Evolutionary conservation across 2,329 filamentous ascomycete genomes (phyloP).

Genomic region (Pseudogymnoascus sp.): DNA sequence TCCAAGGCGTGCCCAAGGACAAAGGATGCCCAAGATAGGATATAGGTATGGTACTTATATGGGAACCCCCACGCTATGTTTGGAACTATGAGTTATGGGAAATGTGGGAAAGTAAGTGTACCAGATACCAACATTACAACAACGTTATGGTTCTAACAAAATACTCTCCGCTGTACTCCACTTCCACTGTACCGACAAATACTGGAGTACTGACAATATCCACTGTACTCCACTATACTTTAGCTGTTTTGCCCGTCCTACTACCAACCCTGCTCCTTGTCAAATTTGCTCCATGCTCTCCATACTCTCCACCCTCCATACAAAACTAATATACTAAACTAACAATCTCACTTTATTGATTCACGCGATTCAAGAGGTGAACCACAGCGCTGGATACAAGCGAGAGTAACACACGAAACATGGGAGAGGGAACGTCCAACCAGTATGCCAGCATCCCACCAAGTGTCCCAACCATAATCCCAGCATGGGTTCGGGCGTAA

Average conservation of each 20-base stretch:
- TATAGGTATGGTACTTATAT: not conserved
- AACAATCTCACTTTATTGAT: constrained; percentile 3
- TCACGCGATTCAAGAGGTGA: constrained; percentile 1
- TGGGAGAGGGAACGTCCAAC: not conserved
- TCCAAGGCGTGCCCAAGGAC: not conserved
- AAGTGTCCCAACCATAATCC: not conserved
- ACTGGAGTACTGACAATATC: no score
- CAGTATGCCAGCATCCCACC: no score
- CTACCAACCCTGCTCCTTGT: not conserved
- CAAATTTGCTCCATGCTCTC: not conserved
- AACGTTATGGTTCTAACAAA: not conserved
- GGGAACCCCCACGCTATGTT: constrained; percentile 1
- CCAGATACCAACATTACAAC: constrained; percentile 1
- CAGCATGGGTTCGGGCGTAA: not conserved
- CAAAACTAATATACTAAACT: not conserved
- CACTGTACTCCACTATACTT: not conserved
- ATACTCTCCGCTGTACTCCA: not conserved
- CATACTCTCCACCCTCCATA: no score
- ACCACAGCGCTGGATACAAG: not conserved
- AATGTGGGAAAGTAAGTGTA: not conserved
- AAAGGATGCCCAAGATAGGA: not conserved
- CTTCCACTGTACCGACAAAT: no score
- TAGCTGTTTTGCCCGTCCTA: not conserved
- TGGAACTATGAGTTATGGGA: not conserved
- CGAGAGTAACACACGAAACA: not conserved